These are phyloP conservation scores for Elaeis guineensis DNA, from an alignment of 176 grass and related monocot species.

Conservation along the genomic window DNA sequence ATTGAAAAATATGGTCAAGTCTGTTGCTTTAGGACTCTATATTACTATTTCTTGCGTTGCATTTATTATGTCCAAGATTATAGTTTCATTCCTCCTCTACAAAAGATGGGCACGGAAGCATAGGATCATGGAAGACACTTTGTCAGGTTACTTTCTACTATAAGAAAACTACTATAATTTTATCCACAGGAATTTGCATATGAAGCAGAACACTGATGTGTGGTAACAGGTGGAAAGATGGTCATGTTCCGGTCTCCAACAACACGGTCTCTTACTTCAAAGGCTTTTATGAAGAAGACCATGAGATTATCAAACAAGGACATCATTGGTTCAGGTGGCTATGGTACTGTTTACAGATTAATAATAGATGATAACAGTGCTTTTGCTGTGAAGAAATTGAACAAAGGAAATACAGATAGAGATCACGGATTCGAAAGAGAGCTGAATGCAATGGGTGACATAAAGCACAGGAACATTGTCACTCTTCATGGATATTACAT, in stretches of 20 bases:
- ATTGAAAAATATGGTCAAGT: slow-evolving; percentile 17
- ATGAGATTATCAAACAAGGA: slow-evolving; percentile 62
- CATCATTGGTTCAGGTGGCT: slow-evolving; percentile 61
- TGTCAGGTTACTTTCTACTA: slow-evolving; percentile 26
- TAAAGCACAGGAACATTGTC: slow-evolving; percentile 80
- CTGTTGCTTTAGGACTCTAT: slow-evolving; percentile 40
- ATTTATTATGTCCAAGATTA: slow-evolving; percentile 73
- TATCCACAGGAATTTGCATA: not conserved
- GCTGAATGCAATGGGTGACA: slow-evolving; percentile 74
- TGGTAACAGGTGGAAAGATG: slow-evolving; percentile 56
- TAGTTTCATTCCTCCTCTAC: slow-evolving; percentile 63
- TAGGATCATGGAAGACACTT: slow-evolving; percentile 53
- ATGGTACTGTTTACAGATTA: slow-evolving; percentile 63
- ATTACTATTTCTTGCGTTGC: slow-evolving; percentile 50
- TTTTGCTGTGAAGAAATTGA: slow-evolving; percentile 73
- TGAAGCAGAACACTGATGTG: not conserved
- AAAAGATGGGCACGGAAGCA: slow-evolving; percentile 69
- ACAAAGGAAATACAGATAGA: slow-evolving; percentile 41
- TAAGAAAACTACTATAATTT: not conserved
- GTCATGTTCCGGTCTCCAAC: slow-evolving; percentile 47
- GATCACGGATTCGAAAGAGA: slow-evolving; percentile 68
- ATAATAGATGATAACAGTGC: slow-evolving; percentile 20
- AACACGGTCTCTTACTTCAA: slow-evolving; percentile 40
- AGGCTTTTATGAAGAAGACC: slow-evolving; percentile 44
- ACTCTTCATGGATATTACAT: slow-evolving; percentile 59